Conservation (phyloP, 1,284 basidiomycete genomes). For the Rhizopogon parksii region DNA sequence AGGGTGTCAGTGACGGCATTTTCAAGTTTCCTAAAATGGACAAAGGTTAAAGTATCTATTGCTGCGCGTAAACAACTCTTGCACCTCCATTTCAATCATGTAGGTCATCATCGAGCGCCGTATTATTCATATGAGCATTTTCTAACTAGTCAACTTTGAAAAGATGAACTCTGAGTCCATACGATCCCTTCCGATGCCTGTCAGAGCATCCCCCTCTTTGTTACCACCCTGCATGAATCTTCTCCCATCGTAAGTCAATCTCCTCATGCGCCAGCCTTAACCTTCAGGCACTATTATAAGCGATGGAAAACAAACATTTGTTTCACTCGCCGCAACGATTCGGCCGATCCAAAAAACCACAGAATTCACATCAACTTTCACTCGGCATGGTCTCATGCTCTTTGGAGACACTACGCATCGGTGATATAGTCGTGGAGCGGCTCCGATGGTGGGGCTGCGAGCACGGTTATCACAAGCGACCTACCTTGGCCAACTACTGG, state of each 20-base stretch:
- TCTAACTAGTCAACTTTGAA: not conserved
- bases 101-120: not conserved
- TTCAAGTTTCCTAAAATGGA: not conserved
- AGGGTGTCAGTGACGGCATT: too few species aligned
- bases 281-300: slow-evolving; percentile 1
- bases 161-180: not conserved
- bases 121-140: not conserved
- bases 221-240: not conserved
- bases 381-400: not conserved
- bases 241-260: not conserved
- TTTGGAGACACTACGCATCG: too few species aligned
- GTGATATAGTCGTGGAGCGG: too few species aligned
- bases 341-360: not conserved
- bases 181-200: not conserved
- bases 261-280: not conserved
- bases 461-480: not conserved
- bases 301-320: not conserved
- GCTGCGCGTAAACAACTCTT: not conserved
- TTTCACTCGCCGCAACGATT: not conserved
- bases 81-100: too few species aligned
- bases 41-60: not conserved
- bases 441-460: not conserved
- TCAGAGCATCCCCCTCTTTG: not conserved
- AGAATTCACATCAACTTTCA: not conserved
- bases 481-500: not conserved